Conservation (phyloP, 2,329 filamentous ascomycete genomes). For the Exophiala sp. region DNA sequence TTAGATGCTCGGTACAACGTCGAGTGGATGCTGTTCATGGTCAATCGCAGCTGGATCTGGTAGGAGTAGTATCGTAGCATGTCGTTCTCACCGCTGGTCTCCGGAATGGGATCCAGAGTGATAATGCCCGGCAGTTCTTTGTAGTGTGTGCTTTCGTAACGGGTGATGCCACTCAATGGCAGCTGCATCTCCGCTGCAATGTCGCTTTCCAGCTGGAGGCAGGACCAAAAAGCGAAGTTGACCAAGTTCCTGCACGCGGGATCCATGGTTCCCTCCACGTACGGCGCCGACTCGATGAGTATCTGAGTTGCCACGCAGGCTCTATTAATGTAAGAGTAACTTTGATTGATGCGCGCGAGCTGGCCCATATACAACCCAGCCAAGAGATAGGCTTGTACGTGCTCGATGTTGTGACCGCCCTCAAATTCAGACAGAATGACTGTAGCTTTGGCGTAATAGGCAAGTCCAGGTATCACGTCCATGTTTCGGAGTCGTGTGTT, state of each 20-base stretch:
- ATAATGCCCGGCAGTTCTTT: slow-evolving; percentile 27
- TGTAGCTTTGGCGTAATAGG: slow-evolving; percentile 80
- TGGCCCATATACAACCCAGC: slow-evolving; percentile 87
- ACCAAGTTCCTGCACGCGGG: slow-evolving; percentile 46
- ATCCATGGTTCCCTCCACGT: slow-evolving; percentile 20
- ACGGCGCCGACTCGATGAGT: slow-evolving; percentile 59
- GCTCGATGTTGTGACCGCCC: slow-evolving; percentile 71
- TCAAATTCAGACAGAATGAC: slow-evolving; percentile 78
- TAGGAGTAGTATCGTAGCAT: slow-evolving; percentile 48
- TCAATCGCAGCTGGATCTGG: slow-evolving; percentile 54
- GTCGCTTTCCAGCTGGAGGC: slow-evolving; percentile 87
- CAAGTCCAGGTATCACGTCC: slow-evolving; percentile 79
- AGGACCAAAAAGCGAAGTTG: slow-evolving; percentile 84
- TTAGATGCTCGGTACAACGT: slow-evolving; percentile 46
- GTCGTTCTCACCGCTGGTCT: slow-evolving; percentile 13
- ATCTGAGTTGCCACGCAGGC: slow-evolving; percentile 60
- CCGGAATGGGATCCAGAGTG: slow-evolving; percentile 19
- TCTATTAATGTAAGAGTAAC: slow-evolving; percentile 63
- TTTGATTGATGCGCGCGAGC: slow-evolving; percentile 78
- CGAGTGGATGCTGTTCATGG: slow-evolving; percentile 31
- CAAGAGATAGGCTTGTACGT: slow-evolving; percentile 78
- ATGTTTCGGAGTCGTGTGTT: slow-evolving; percentile 58
- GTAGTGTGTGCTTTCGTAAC: slow-evolving; percentile 44
- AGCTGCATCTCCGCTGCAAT: slow-evolving; percentile 79
- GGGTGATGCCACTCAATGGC: slow-evolving; percentile 55